phyloP scores from a whole-genome alignment of 305 asterid species.

The Stenogyne calaminthoides region DNA sequence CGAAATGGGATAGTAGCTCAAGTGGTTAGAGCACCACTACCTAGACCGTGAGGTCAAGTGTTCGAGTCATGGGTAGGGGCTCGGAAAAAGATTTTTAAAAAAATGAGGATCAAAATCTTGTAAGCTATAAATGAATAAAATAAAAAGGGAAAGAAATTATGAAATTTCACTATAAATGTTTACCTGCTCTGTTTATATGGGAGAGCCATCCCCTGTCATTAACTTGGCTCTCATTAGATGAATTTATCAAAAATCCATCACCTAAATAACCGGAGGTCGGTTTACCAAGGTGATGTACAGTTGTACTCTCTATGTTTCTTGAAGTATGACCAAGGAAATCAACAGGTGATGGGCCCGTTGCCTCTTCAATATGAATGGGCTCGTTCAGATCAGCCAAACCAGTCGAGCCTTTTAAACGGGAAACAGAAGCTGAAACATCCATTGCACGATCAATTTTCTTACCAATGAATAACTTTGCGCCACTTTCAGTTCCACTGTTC shows the following conservation, averaged over 20 bases:
- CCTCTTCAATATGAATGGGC: slow-evolving; percentile 63
- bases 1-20: too few relatives aligned
- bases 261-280: slow-evolving; percentile 42
- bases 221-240: slow-evolving; percentile 45
- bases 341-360: slow-evolving; percentile 45
- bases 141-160: background rate
- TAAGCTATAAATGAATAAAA: background rate
- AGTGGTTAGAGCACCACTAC: too few relatives aligned
- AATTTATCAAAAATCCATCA: slow-evolving; percentile 34
- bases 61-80: too few relatives aligned
- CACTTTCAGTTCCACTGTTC: slow-evolving; percentile 23
- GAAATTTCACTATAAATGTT: background rate
- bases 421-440: slow-evolving; percentile 49
- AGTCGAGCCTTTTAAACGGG: slow-evolving; percentile 43
- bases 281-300: slow-evolving; percentile 33
- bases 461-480: slow-evolving; percentile 28
- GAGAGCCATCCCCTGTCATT: slow-evolving; percentile 55
- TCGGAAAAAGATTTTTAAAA: too few relatives aligned
- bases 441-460: slow-evolving; percentile 12
- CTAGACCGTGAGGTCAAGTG: too few relatives aligned
- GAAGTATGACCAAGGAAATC: slow-evolving; percentile 48
- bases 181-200: slow-evolving; percentile 61
- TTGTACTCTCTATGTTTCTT: slow-evolving; percentile 24
- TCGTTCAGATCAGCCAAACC: slow-evolving; percentile 83
- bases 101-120: slow-evolving; percentile 4